These are phyloP conservation scores for Cutaneotrichosporon spelunceum DNA, from an alignment of 1,284 basidiomycete genomes.

Conservation along the genomic window DNA sequence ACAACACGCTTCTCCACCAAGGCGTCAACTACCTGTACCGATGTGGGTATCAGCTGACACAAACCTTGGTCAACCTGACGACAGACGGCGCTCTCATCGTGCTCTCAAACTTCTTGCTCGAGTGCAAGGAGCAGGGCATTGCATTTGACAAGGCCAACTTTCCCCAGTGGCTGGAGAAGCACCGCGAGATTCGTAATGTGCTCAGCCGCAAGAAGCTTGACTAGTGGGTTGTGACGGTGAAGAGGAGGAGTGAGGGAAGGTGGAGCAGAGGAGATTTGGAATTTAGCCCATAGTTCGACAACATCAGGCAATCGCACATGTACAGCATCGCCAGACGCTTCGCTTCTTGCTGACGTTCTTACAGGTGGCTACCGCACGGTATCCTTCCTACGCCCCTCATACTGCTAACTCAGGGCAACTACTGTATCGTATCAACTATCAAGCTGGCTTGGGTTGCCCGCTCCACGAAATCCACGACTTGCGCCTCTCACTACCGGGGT, in stretches of 20 bases:
- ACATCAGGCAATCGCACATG: neutral
- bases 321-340: neutral
- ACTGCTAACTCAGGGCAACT: neutral
- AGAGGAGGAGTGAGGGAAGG: neutral
- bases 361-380: too few relatives aligned
- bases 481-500: neutral
- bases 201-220: slow-evolving; percentile 71
- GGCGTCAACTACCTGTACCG: slow-evolving; percentile 78
- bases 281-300: neutral
- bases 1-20: slow-evolving; percentile 67
- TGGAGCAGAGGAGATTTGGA: neutral
- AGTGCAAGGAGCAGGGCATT: slow-evolving; percentile 57
- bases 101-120: slow-evolving; percentile 92
- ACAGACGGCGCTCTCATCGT: slow-evolving; percentile 87
- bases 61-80: neutral
- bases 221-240: slow-evolving; percentile 37
- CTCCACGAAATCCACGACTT: slow-evolving; percentile 19
- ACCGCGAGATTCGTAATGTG: slow-evolving; percentile 76
- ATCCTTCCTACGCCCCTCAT: neutral
- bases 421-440: neutral
- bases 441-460: slow-evolving; percentile 6
- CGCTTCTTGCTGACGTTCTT: neutral
- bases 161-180: slow-evolving; percentile 75
- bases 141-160: slow-evolving; percentile 58
- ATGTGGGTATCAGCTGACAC: slow-evolving; percentile 30